phyloP scores from a whole-genome alignment of 2,329 filamentous ascomycete species.

The Apiospora malaysiana region DNA sequence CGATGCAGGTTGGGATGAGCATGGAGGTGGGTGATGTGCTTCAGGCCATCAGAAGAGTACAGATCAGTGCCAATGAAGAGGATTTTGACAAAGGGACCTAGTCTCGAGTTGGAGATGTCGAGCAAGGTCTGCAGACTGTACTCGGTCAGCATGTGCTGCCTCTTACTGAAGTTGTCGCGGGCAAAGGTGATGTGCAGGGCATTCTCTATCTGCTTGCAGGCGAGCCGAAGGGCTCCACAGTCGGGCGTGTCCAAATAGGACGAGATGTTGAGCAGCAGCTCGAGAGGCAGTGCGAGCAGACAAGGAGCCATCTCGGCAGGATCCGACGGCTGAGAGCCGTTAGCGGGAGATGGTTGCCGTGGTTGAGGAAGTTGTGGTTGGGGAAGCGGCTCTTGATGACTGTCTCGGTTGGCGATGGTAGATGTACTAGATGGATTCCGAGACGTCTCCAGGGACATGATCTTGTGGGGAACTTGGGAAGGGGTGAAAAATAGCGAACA shows the following conservation, averaged over 20 bases:
- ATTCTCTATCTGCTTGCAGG: conserved; percentile 18
- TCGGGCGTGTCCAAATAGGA: background rate
- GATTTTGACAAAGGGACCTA: background rate
- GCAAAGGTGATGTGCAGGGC: background rate
- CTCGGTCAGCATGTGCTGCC: conserved; percentile 17
- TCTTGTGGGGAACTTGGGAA: background rate
- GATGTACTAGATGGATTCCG: background rate
- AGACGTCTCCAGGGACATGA: background rate
- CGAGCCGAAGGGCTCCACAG: conserved; percentile 4
- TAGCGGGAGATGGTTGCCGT: background rate
- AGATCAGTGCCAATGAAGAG: conserved; percentile 13
- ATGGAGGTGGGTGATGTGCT: background rate
- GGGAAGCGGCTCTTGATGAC: no score
- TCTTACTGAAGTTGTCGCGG: conserved; percentile 5
- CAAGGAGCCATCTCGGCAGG: background rate
- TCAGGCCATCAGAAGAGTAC: background rate
- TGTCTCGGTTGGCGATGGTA: background rate
- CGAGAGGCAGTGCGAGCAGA: conserved; percentile 1
- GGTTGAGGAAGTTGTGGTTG: background rate
- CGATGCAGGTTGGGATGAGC: conserved; percentile 10
- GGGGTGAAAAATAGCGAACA: background rate
- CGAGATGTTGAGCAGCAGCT: conserved; percentile 17
- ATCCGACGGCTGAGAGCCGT: background rate
- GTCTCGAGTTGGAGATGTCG: background rate
- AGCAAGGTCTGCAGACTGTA: conserved; percentile 13